phyloP scores from a whole-genome alignment of 345 rosid genomes.

The Corymbia maculata region DNA sequence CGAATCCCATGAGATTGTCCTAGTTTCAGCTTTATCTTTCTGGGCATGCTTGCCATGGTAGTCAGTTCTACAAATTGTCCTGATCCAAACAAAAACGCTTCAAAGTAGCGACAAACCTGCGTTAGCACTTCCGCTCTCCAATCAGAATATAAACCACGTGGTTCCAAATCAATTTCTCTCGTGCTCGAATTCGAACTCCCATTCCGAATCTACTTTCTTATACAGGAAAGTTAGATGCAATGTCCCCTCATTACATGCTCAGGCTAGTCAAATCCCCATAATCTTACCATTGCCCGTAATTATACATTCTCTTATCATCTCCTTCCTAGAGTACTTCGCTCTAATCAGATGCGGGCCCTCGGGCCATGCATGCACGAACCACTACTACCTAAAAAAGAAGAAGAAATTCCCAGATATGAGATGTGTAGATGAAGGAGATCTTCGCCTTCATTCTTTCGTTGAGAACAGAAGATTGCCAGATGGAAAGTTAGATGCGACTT shows the following conservation, averaged over 20 bases:
- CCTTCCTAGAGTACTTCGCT: neutral
- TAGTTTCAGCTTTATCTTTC: neutral
- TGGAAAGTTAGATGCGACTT: neutral
- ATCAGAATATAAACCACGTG: neutral
- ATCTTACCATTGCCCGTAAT: neutral
- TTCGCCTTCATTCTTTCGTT: neutral
- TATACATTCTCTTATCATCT: neutral
- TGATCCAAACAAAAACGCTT: neutral
- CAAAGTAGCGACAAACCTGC: neutral
- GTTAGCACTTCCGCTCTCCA: neutral
- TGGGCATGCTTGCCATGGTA: neutral
- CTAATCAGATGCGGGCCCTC: neutral
- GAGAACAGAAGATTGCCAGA: neutral
- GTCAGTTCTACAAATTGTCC: neutral
- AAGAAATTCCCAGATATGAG: neutral
- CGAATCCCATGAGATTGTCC: neutral
- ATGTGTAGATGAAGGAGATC: neutral
- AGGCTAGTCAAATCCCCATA: neutral
- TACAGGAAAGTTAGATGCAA: neutral
- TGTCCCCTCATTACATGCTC: neutral
- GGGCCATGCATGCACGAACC: neutral
- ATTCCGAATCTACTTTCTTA: neutral
- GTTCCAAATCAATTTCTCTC: neutral
- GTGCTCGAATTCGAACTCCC: neutral
- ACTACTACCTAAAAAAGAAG: neutral